These are phyloP conservation scores for Exophiala spinifera DNA, from an alignment of 2,329 filamentous ascomycete species.

Conservation along the genomic window DNA sequence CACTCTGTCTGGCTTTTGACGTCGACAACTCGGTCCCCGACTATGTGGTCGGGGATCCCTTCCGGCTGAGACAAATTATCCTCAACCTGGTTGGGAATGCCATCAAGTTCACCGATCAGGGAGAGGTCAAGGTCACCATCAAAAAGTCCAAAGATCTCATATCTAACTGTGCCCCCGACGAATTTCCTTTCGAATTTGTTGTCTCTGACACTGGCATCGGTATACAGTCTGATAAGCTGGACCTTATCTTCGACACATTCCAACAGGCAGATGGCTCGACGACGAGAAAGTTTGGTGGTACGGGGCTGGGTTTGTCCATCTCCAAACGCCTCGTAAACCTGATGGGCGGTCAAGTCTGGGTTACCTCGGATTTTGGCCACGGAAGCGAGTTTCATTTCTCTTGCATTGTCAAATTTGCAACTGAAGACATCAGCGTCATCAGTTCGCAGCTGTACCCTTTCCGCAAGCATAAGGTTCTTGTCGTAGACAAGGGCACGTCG, in stretches of 20 bases:
- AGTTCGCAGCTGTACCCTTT: slow-evolving; percentile 85
- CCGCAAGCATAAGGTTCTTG: slow-evolving; percentile 84
- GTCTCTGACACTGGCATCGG: slow-evolving; percentile 96
- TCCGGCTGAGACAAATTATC: slow-evolving; percentile 93
- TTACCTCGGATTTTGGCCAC: slow-evolving; percentile 84
- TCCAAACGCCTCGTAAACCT: slow-evolving; percentile 92
- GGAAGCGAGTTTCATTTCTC: slow-evolving; percentile 97
- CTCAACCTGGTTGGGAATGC: slow-evolving; percentile 96
- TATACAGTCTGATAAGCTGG: slow-evolving; percentile 90
- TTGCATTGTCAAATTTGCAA: slow-evolving; percentile 80
- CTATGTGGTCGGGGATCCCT: slow-evolving; percentile 92
- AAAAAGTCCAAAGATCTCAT: slow-evolving; percentile 59
- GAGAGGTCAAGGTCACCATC: slow-evolving; percentile 93
- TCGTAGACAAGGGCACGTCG: slow-evolving; percentile 88
- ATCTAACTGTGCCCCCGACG: slow-evolving; percentile 60
- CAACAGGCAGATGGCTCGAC: slow-evolving; percentile 97
- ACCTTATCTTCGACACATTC: slow-evolving; percentile 98
- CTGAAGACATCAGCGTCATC: slow-evolving; percentile 73
- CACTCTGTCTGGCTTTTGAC: slow-evolving; percentile 85
- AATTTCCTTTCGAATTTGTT: slow-evolving; percentile 93
- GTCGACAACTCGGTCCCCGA: slow-evolving; percentile 92
- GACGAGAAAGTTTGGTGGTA: slow-evolving; percentile 92
- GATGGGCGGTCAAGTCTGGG: slow-evolving; percentile 96
- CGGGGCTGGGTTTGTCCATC: slow-evolving; percentile 88
- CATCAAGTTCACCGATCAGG: slow-evolving; percentile 97